Base-by-base conservation (phyloP, 495 filamentous ascomycete species). In the Lasiosphaeriaceae sp. region DNA sequence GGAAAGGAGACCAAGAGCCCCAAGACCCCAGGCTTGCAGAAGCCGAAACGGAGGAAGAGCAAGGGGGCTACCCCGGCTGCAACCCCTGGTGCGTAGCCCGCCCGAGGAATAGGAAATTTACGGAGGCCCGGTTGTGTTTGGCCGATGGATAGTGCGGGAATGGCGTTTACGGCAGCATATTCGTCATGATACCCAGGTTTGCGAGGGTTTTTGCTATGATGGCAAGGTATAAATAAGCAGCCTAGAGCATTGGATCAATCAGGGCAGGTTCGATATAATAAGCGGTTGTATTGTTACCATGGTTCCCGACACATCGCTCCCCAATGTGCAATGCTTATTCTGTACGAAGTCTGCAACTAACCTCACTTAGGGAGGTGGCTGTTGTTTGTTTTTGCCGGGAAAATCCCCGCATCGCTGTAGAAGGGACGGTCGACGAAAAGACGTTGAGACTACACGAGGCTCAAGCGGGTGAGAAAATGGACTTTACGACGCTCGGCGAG, bases 1-100 rank as follows among this genome's bases (percentile, higher is more conserved):
- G 62, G 64, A 2, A 78, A 76, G 55, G 75, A 74, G 21, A 76
- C 75, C 11, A 80, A 83, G 64, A 78, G 75, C 41, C 75, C 76
- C 11, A 80, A 77, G 63, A 80, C 77, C n/a, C 72, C 76, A 2
- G 74, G 67, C 17, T 57, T 67, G 55, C 65, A 66, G 11, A 83
- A 81, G 60, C 66, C 66, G 34, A 86, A 82, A 69, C 71, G 81
- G 60, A 74, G 78, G 70, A 87, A 86, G 77, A 86, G 84, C 57
- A 86, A 74, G 55, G 64, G 64, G 44, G 71, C 68, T 22, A 52
- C 59, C 47, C 26, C 39, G 39, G 34, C 34, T 9, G 34, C 34
- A 37, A 8, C 34, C 34, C 34, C 2, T 37, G 14, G 39, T 43
- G 39, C 26, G 26, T 31, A 31, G 20, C 17, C 26, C 9, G 20